These are phyloP conservation scores for Xylariaceae sp. DNA, from an alignment of 2,329 filamentous ascomycete species.

Conservation along the genomic window DNA sequence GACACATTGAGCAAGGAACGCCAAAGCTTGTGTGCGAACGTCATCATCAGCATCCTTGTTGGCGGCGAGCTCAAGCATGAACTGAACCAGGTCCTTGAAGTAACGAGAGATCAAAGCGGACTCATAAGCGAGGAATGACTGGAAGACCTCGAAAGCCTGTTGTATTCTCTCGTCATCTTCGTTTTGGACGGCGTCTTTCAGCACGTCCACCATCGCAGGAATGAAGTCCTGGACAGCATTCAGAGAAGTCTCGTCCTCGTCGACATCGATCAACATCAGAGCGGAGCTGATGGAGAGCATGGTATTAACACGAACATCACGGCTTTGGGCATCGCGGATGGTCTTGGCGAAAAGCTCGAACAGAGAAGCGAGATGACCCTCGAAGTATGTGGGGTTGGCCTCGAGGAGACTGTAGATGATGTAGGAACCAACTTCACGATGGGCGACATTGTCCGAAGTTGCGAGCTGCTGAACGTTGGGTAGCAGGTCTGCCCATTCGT, in stretches of 20 bases:
- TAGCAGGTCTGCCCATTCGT: slow-evolving; percentile 79
- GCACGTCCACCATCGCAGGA: slow-evolving; percentile 81
- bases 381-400: slow-evolving; percentile 78
- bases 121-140: slow-evolving; percentile 88
- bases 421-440: slow-evolving; percentile 88
- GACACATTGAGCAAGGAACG: slow-evolving; percentile 89
- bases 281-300: slow-evolving; percentile 85
- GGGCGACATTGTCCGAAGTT: slow-evolving; percentile 67
- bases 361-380: slow-evolving; percentile 73
- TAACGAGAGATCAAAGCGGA: slow-evolving; percentile 77
- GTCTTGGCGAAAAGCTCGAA: slow-evolving; percentile 81
- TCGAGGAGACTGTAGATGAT: slow-evolving; percentile 91
- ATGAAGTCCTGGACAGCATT: slow-evolving; percentile 74
- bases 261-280: slow-evolving; percentile 80
- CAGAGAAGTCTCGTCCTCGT: slow-evolving; percentile 73
- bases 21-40: slow-evolving; percentile 81
- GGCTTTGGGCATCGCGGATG: slow-evolving; percentile 84
- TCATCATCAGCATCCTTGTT: slow-evolving; percentile 79
- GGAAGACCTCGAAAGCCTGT: slow-evolving; percentile 94
- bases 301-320: slow-evolving; percentile 91
- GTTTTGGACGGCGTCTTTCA: slow-evolving; percentile 77
- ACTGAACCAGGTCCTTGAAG: slow-evolving; percentile 84
- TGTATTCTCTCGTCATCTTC: slow-evolving; percentile 84
- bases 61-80: slow-evolving; percentile 85
- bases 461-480: slow-evolving; percentile 75